Evolutionary conservation across 495 filamentous ascomycete species (phyloP).

Genomic region (Penicillium diatomitis): DNA sequence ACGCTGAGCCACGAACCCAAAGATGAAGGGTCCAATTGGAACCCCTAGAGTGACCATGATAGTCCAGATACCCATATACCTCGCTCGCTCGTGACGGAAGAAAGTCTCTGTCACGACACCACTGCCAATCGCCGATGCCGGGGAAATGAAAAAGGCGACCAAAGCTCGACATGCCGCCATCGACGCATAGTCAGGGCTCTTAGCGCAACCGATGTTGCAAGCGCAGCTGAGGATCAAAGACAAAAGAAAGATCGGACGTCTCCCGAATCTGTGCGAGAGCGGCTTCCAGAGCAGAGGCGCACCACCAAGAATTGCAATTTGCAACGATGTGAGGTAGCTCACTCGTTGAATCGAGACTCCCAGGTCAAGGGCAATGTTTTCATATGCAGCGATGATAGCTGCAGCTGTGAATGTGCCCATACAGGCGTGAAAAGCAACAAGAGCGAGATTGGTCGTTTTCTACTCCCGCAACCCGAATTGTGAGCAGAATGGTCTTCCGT

Average conservation of each 20-base stretch:
- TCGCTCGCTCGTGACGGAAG: constrained; percentile 39
- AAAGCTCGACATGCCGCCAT: constrained; percentile 42
- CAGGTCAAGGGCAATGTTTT: constrained; percentile 36
- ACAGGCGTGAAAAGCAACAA: constrained; percentile 46
- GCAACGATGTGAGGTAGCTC: constrained; percentile 43
- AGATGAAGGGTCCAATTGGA: constrained; percentile 39
- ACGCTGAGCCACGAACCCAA: constrained; percentile 39
- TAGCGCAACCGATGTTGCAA: constrained; percentile 39
- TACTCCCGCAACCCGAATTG: constrained; percentile 5
- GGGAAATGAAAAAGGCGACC: constrained; percentile 44
- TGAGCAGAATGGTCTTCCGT: background rate
- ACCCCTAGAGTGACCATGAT: constrained; percentile 46
- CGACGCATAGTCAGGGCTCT: constrained; percentile 30
- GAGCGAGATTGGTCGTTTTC: constrained; percentile 44
- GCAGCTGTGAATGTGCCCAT: constrained; percentile 51
- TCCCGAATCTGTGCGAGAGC: constrained; percentile 43
- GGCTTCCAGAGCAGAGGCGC: constrained; percentile 48
- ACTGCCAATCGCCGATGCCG: constrained; percentile 45
- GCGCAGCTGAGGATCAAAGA: constrained; percentile 36
- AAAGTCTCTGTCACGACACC: constrained; percentile 46
- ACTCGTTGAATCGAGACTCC: constrained; percentile 32
- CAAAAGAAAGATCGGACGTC: constrained; percentile 42
- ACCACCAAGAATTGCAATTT: constrained; percentile 43
- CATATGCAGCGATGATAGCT: constrained; percentile 44
- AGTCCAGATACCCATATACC: constrained; percentile 48